Percentiles rank a stretch among this genome's conserved stretches.
These are phyloP conservation scores for Cladobotryum mycophilum DNA, from an alignment of 2,329 filamentous ascomycete species.

Conservation along the genomic window DNA sequence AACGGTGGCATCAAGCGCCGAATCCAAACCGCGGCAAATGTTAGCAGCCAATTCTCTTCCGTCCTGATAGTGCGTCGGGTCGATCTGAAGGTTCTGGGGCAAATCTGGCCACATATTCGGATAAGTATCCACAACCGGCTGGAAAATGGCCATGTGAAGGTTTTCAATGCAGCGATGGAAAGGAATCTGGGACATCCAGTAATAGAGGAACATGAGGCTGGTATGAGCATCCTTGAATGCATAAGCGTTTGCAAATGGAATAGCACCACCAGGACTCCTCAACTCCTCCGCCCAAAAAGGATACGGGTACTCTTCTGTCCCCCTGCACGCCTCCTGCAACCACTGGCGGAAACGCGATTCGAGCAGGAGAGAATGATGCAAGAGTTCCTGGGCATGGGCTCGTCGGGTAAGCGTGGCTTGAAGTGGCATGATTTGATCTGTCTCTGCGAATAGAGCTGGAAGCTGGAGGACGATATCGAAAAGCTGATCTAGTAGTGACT, in stretches of 20 bases:
- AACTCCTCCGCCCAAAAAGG: constrained; percentile 36
- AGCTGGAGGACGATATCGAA: constrained; percentile 45
- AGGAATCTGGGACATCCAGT: constrained; percentile 46
- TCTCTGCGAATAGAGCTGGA: constrained; percentile 40
- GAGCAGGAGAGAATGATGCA: constrained; percentile 41
- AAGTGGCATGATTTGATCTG: constrained; percentile 36
- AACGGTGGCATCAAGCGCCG: constrained; percentile 34
- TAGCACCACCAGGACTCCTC: constrained; percentile 21
- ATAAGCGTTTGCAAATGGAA: constrained; percentile 41
- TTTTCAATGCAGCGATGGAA: constrained; percentile 43
- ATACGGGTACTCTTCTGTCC: constrained; percentile 23
- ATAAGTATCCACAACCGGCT: constrained; percentile 37
- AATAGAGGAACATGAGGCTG: constrained; percentile 45
- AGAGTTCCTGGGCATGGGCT: constrained; percentile 41
- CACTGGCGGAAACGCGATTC: constrained; percentile 44
- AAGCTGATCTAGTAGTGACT: constrained; percentile 44
- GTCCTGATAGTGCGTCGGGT: constrained; percentile 38
- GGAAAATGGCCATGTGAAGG: constrained; percentile 38
- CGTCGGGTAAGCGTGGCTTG: constrained; percentile 37
- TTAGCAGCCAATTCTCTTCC: constrained; percentile 40
- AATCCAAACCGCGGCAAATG: constrained; percentile 47
- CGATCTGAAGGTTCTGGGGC: constrained; percentile 32
- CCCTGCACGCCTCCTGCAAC: constrained; percentile 29
- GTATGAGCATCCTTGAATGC: constrained; percentile 39
- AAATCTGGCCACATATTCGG: constrained; percentile 34